These are phyloP conservation scores for Rhodotorula kratochvilovae DNA, from an alignment of 768 basidiomycete genomes.

Conservation along the genomic window DNA sequence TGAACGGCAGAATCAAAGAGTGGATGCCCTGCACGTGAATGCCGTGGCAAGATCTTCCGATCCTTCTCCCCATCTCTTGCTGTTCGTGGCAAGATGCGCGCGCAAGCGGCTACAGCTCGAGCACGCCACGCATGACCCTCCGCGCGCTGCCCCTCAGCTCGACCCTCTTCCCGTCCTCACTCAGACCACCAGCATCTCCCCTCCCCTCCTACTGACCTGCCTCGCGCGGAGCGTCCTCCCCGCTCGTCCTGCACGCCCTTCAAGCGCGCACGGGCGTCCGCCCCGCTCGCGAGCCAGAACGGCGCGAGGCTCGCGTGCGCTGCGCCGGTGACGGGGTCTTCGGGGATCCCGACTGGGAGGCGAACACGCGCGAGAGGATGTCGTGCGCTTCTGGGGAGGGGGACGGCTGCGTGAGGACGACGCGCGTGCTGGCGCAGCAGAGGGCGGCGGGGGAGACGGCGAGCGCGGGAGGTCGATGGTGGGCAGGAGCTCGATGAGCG, in stretches of 20 bases:
- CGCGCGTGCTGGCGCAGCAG: background rate
- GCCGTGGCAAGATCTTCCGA: no score
- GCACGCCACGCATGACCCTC: slow-evolving; percentile 19
- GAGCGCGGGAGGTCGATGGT: slow-evolving; percentile 2
- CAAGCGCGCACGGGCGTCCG: background rate
- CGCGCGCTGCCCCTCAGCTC: slow-evolving; percentile 9
- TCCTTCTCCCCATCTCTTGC: no score
- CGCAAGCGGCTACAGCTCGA: slow-evolving; percentile 7
- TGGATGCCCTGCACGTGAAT: no score
- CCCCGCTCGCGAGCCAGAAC: slow-evolving; percentile 41
- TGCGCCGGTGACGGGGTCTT: slow-evolving; percentile 48
- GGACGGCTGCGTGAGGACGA: slow-evolving; percentile 40
- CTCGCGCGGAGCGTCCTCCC: background rate
- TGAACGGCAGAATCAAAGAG: no score
- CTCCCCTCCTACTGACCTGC: slow-evolving; percentile 11
- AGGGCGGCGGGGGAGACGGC: background rate
- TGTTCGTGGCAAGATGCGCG: no score
- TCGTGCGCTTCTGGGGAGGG: slow-evolving; percentile 10
- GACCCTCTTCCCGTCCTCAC: background rate
- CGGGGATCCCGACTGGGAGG: slow-evolving; percentile 38
- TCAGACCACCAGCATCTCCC: slow-evolving; percentile 17
- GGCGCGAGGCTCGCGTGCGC: slow-evolving; percentile 45
- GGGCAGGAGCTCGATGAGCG: slow-evolving; percentile 18
- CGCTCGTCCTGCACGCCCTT: no score
- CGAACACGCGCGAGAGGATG: slow-evolving; percentile 47